phyloP scores from a whole-genome alignment of 1,139 yeast genomes.

The Spencermartinsiella ligniputridi region DNA sequence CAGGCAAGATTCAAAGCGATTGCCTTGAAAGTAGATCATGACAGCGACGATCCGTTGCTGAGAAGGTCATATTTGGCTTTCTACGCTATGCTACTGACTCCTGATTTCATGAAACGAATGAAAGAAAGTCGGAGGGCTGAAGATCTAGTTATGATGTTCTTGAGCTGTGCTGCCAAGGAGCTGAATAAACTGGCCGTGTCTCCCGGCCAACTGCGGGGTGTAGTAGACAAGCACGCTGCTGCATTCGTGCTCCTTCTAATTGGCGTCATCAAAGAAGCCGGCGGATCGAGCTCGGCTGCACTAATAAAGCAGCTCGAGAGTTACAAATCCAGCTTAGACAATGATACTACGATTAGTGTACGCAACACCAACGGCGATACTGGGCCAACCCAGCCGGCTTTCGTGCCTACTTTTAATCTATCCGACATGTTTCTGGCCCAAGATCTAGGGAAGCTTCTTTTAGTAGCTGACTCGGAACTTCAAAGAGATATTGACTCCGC shows the following conservation, averaged over 20 bases:
- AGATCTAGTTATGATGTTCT: constrained; percentile 61
- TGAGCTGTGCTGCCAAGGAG: constrained; percentile 62
- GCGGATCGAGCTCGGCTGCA: constrained; percentile 22
- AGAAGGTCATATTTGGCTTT: constrained; percentile 52
- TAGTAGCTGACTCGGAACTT: constrained; percentile 24
- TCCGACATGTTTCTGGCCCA: constrained; percentile 28
- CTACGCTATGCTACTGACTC: constrained; percentile 58
- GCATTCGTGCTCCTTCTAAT: constrained; percentile 55
- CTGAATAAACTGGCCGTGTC: constrained; percentile 47
- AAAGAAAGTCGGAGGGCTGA: constrained; percentile 49
- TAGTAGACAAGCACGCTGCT: constrained; percentile 53
- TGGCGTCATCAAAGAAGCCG: constrained; percentile 40
- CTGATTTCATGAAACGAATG: constrained; percentile 41
- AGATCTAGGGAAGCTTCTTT: constrained; percentile 21
- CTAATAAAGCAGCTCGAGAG: constrained; percentile 31
- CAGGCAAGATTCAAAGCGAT: constrained; percentile 48
- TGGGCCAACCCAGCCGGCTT: not conserved
- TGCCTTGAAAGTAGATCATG: constrained; percentile 44
- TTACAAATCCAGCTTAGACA: constrained; percentile 27
- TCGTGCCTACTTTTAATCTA: constrained; percentile 26
- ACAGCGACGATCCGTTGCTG: constrained; percentile 32
- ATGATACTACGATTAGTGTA: constrained; percentile 20
- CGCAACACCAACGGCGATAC: constrained; percentile 3
- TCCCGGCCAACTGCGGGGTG: constrained; percentile 40
- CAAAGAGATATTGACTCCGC: constrained; percentile 24